phyloP scores from a whole-genome alignment of 257 asterid species.

The Paraleonurus japonicus region DNA sequence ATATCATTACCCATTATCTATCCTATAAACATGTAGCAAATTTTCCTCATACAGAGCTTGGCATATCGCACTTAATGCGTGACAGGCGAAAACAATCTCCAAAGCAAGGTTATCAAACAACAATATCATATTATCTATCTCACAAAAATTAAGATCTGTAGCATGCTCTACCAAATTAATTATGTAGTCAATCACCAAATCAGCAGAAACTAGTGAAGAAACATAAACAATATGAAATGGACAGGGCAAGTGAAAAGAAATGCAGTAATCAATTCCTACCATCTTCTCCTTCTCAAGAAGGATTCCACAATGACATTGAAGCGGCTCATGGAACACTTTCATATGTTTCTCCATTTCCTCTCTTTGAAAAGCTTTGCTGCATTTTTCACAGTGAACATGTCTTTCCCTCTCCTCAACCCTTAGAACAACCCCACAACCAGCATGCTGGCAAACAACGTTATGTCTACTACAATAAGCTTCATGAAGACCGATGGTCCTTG shows the following conservation, averaged over 20 bases:
- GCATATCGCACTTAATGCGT: background rate
- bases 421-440: conserved; percentile 82
- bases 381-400: conserved; percentile 85
- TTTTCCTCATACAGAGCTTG: background rate
- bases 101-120: background rate
- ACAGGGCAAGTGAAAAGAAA: background rate
- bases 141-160: background rate
- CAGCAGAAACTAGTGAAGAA: conserved; percentile 10
- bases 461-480: conserved; percentile 91
- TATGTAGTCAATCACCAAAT: conserved; percentile 2
- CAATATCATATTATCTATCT: background rate
- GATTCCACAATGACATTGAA: conserved; percentile 82
- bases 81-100: background rate
- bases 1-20: background rate
- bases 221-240: background rate
- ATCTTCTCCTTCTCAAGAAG: conserved; percentile 86
- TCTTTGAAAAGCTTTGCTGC: conserved; percentile 76
- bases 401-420: conserved; percentile 70
- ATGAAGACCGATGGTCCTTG: conserved; percentile 73
- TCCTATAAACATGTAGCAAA: background rate
- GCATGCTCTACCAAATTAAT: background rate
- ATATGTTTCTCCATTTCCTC: conserved; percentile 87
- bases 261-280: conserved; percentile 45
- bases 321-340: conserved; percentile 95
- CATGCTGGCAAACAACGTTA: conserved; percentile 68